phyloP scores from a whole-genome alignment of 1,284 basidiomycete species.

The Pholiota adiposa region DNA sequence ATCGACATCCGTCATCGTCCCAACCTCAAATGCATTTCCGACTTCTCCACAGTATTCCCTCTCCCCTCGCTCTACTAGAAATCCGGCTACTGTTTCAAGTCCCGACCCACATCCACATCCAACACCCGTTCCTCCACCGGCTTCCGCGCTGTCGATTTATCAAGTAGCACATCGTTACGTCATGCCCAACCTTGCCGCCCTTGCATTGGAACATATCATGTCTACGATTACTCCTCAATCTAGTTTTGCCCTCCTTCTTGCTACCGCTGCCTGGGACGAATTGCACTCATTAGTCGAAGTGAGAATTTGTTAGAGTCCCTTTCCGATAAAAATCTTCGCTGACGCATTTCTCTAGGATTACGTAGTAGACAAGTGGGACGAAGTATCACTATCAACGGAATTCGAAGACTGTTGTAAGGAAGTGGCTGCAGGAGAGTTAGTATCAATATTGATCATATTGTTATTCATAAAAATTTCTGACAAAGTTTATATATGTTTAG shows the following conservation, averaged over 20 bases:
- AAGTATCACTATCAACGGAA: slow-evolving; percentile 63
- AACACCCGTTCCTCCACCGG: slow-evolving; percentile 60
- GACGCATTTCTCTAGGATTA: slow-evolving; percentile 51
- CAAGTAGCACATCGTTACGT: slow-evolving; percentile 81
- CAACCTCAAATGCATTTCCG: slow-evolving; percentile 36
- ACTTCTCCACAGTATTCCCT: slow-evolving; percentile 47
- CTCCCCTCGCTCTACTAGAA: slow-evolving; percentile 46
- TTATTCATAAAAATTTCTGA: slow-evolving; percentile 7
- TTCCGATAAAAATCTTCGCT: too few species aligned
- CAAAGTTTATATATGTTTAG: slow-evolving; percentile 37
- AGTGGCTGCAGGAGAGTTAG: slow-evolving; percentile 72
- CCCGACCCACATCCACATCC: slow-evolving; percentile 81
- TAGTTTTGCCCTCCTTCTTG: slow-evolving; percentile 76
- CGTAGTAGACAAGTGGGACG: slow-evolving; percentile 72
- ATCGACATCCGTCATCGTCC: slow-evolving; percentile 45
- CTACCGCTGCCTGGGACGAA: slow-evolving; percentile 68
- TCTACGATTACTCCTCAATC: slow-evolving; percentile 71
- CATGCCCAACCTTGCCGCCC: slow-evolving; percentile 64
- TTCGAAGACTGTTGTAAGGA: slow-evolving; percentile 73
- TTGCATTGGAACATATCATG: slow-evolving; percentile 80
- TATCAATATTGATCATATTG: slow-evolving; percentile 25
- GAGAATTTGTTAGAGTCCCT: background rate
- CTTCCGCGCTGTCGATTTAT: slow-evolving; percentile 80
- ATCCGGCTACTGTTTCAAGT: slow-evolving; percentile 35
- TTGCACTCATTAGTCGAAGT: slow-evolving; percentile 65